Percentiles rank a stretch among this genome's conserved stretches.
Evolutionary conservation across 2,329 filamentous ascomycete genomes (phyloP).

Genomic region (Ophiostoma pallidulum): DNA sequence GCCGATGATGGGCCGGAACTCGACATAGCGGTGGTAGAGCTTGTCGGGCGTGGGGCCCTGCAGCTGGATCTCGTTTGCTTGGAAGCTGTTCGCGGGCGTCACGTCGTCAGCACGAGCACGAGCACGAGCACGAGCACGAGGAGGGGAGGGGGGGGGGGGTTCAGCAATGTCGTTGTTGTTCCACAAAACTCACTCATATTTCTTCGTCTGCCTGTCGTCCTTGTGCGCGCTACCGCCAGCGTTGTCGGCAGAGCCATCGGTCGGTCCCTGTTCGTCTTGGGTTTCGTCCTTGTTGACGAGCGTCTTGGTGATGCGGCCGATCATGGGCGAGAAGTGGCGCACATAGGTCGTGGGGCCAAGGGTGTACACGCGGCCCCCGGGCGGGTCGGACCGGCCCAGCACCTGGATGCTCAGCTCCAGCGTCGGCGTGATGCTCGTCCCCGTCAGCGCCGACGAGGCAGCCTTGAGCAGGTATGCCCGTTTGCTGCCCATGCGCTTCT

Average conservation of each 20-base stretch:
- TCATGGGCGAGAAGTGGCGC: conserved; percentile 81
- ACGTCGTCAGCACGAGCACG: not conserved
- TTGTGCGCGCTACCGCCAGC: conserved; percentile 14
- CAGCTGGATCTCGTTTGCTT: conserved; percentile 85
- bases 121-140: not conserved
- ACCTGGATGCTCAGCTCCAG: conserved; percentile 67
- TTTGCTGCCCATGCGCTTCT: conserved; percentile 80
- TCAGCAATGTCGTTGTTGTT: not conserved
- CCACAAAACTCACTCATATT: conserved; percentile 59
- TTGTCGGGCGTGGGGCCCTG: conserved; percentile 68
- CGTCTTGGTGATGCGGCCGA: conserved; percentile 68
- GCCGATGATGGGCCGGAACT: conserved; percentile 83
- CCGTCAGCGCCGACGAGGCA: conserved; percentile 52
- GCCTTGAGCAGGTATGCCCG: conserved; percentile 70
- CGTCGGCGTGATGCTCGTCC: conserved; percentile 57
- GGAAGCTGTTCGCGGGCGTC: conserved; percentile 52
- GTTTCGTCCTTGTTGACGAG: conserved; percentile 55
- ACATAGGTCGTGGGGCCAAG: conserved; percentile 66
- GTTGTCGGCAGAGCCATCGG: conserved; percentile 26
- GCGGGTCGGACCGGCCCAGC: conserved; percentile 65
- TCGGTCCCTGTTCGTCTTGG: conserved; percentile 38
- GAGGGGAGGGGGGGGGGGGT: not conserved
- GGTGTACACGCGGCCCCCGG: conserved; percentile 64
- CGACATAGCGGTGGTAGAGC: conserved; percentile 86
- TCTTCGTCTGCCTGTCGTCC: conserved; percentile 40